phyloP scores from a whole-genome alignment of 2,329 filamentous ascomycete genomes.

The Coleophoma eucalyptorum region DNA sequence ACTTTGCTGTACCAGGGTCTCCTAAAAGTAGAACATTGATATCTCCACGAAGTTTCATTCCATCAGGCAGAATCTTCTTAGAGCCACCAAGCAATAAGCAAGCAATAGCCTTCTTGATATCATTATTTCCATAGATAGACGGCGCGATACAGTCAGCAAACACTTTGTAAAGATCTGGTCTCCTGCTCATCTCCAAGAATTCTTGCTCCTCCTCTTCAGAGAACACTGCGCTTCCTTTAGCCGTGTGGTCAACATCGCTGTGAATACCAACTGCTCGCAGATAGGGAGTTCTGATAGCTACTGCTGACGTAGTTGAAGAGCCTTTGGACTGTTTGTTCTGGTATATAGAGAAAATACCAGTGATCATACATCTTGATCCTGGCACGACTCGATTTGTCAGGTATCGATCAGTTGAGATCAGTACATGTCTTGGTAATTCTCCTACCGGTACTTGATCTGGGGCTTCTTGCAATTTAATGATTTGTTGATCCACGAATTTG shows the following conservation, averaged over 20 bases:
- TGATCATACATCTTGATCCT: constrained; percentile 89
- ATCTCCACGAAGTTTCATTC: constrained; percentile 95
- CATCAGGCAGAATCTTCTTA: constrained; percentile 96
- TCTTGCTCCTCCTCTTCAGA: constrained; percentile 97
- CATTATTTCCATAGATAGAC: constrained; percentile 91
- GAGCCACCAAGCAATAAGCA: constrained; percentile 92
- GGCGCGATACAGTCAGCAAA: constrained; percentile 93
- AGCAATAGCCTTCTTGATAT: constrained; percentile 97
- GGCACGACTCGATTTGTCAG: constrained; percentile 94
- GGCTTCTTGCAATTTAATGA: constrained; percentile 96
- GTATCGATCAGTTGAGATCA: constrained; percentile 95
- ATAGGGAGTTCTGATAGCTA: constrained; percentile 94
- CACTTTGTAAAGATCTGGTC: constrained; percentile 86
- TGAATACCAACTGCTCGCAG: constrained; percentile 89
- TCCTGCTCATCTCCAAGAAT: constrained; percentile 83
- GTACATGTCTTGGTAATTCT: constrained; percentile 89
- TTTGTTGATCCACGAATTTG: constrained; percentile 94
- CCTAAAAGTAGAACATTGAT: constrained; percentile 96
- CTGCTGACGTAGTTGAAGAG: constrained; percentile 69
- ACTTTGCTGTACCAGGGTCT: constrained; percentile 97
- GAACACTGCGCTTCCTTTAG: constrained; percentile 80
- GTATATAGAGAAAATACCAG: constrained; percentile 98
- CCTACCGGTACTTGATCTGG: constrained; percentile 97
- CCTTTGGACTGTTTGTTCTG: constrained; percentile 86
- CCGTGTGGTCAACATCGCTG: constrained; percentile 83